Evolutionary conservation across 2,329 filamentous ascomycete species (phyloP).

Genomic region (Chrysoporthe cubensis): DNA sequence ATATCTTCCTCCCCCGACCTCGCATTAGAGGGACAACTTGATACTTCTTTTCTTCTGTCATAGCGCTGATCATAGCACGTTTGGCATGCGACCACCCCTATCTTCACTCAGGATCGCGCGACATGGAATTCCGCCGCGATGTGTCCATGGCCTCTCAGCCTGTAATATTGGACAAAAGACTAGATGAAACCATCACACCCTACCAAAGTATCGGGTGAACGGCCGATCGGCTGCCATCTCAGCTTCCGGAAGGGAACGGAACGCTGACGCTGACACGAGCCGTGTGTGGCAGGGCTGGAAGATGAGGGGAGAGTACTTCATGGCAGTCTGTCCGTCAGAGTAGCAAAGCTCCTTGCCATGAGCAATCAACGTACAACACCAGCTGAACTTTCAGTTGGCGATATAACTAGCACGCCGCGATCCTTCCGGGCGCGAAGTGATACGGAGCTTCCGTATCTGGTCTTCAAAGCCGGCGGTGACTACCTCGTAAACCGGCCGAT

Average conservation of each 20-base stretch:
- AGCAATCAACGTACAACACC: not conserved
- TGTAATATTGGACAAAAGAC: slow-evolving; percentile 3
- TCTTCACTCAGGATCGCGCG: not conserved
- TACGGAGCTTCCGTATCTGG: not conserved
- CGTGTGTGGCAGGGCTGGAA: not conserved
- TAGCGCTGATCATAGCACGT: not conserved
- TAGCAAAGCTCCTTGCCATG: not conserved
- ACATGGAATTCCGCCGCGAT: not conserved
- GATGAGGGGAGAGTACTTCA: not conserved
- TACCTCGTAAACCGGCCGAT: not conserved
- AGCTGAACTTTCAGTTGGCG: not conserved
- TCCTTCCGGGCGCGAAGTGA: not conserved
- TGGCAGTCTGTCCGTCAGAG: not conserved
- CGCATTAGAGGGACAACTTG: not conserved
- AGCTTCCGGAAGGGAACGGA: not conserved
- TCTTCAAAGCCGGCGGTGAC: not conserved
- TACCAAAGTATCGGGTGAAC: not conserved
- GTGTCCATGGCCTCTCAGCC: not conserved
- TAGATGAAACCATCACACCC: slow-evolving; percentile 1
- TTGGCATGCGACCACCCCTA: not conserved
- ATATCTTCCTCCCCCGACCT: not conserved
- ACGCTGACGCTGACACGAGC: not conserved
- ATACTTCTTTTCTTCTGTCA: not conserved
- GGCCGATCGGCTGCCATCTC: not conserved
- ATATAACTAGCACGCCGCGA: not conserved